Evolutionary conservation across 2,329 filamentous ascomycete species (phyloP), one percentile per base, ranked within the genome.

Genomic region (Ascosphaera pollenicola): DNA sequence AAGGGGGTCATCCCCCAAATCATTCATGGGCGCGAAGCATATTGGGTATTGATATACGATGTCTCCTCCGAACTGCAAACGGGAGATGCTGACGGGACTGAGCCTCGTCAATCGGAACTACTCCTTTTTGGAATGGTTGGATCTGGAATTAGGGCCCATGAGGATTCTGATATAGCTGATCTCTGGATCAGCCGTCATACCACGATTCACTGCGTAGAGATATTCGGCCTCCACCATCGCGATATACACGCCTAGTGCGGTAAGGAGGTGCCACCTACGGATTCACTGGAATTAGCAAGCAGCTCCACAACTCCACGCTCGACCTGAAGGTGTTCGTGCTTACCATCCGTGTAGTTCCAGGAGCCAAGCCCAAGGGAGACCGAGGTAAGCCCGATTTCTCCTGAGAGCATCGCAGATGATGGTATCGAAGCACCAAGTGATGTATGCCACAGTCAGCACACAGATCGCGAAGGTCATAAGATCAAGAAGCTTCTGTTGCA

Each of bases 261-360:
- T 44, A 15, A 44, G 34, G 26, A 42, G 35, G 37, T 44, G 42
- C 42, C 49, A 51, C 42, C 42, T 44, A 32, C 17, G 18, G 21
- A 10, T n/a, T n/a, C 10, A 31, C 10, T 10, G n/a, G n/a, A n/a
- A 31, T 31, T 10, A 31, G 28, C n/a, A 31, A 10, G 28, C 10
- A 31, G n/a, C n/a, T n/a, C n/a, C n/a, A n/a, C n/a, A n/a, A n/a
- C n/a, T n/a, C n/a, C n/a, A n/a, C n/a, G n/a, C n/a, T n/a, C n/a
- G n/a, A n/a, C n/a, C n/a, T n/a, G 17, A 26, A 3, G 8, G 18
- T 31, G 17, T 3, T 30, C 8, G 26, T 8, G 13, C 42, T 37
- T 37, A 44, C 49, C 49, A 52, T 21, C 49, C 49, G 37, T 52
- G 49, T 19, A 52, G 42, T 35, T 52, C 49, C 32, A 50, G 44